A percentile compares a stretch with the other conserved stretches of the same genome.
These are phyloP conservation scores for Solanum arcanum DNA, from an alignment of 257 asterid species.

Conservation along the genomic window DNA sequence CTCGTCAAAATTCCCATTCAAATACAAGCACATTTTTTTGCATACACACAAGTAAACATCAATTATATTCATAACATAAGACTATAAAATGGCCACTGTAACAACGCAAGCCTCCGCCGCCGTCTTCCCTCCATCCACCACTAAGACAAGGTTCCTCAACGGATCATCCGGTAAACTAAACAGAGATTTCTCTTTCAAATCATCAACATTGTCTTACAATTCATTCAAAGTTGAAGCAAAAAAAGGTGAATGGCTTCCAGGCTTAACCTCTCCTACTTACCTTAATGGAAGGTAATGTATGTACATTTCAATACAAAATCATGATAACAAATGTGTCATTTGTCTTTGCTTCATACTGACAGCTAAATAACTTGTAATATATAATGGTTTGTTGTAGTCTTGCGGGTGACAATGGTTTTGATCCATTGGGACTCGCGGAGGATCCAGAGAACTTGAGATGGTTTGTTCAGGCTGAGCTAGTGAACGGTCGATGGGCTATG, in stretches of 20 bases:
- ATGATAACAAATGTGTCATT: background rate
- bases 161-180: slow-evolving; percentile 62
- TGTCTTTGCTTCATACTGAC: background rate
- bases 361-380: background rate
- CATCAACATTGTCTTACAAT: slow-evolving; percentile 12
- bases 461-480: slow-evolving; percentile 88
- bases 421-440: slow-evolving; percentile 81
- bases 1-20: background rate
- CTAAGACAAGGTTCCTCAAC: slow-evolving; percentile 44
- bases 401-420: slow-evolving; percentile 89
- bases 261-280: slow-evolving; percentile 69
- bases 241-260: slow-evolving; percentile 98
- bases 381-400: slow-evolving; percentile 21
- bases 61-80: background rate
- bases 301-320: background rate
- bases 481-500: slow-evolving; percentile 95
- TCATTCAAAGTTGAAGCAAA: slow-evolving; percentile 77
- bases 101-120: slow-evolving; percentile 66
- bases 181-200: slow-evolving; percentile 35
- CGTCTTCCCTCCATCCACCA: slow-evolving; percentile 52
- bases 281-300: slow-evolving; percentile 68
- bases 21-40: slow-evolving; percentile 27
- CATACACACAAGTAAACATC: background rate
- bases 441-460: slow-evolving; percentile 78
- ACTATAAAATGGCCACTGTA: slow-evolving; percentile 53